Conservation (phyloP, 345 rosid genomes). For the Firmiana major region DNA sequence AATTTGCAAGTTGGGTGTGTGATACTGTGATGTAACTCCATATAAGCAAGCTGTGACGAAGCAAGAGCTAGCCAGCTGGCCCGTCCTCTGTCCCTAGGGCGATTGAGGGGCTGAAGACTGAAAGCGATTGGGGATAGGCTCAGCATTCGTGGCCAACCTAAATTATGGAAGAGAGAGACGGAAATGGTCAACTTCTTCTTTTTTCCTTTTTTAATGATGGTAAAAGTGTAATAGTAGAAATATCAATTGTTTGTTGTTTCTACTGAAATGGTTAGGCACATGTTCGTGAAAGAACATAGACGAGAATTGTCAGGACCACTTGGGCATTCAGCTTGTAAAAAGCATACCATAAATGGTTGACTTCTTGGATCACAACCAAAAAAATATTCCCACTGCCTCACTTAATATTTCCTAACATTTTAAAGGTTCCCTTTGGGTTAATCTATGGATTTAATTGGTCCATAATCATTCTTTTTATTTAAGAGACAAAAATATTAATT, state of each 20-base stretch:
- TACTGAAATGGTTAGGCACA: not conserved
- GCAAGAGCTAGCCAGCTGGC: not conserved
- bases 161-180: conserved; percentile 2
- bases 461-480: too few species aligned
- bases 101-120: not conserved
- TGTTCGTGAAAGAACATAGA: not conserved
- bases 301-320: not conserved
- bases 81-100: too few species aligned
- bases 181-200: not conserved
- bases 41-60: not conserved
- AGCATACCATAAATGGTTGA: not conserved
- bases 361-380: not conserved
- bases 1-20: not conserved
- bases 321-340: not conserved
- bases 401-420: not conserved
- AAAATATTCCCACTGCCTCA: not conserved
- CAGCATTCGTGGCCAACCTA: not conserved
- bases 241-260: not conserved
- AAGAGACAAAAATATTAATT: too few species aligned
- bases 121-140: not conserved
- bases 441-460: not conserved
- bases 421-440: not conserved
- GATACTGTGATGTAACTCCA: not conserved
- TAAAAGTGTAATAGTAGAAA: not conserved
- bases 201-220: not conserved